A percentile compares a stretch with the other conserved stretches of the same genome.
These are phyloP conservation scores for Ramularia endophylla DNA, from an alignment of 2,329 filamentous ascomycete genomes.

Conservation along the genomic window DNA sequence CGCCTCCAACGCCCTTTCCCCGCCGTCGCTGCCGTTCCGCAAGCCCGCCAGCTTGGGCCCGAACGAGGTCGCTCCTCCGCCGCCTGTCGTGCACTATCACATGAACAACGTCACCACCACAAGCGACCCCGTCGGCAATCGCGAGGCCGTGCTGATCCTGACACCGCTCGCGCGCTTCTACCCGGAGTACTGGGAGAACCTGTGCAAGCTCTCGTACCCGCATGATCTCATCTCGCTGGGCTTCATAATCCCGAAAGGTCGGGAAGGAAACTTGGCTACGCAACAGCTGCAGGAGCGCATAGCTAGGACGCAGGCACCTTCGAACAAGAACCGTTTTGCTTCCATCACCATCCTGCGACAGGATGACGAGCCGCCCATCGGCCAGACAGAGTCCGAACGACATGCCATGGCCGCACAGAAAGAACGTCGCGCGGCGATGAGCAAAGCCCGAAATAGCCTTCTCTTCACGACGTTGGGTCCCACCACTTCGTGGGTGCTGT, in stretches of 20 bases:
- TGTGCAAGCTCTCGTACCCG: slow-evolving; percentile 76
- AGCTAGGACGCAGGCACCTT: slow-evolving; percentile 75
- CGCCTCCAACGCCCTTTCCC: slow-evolving; percentile 65
- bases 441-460: slow-evolving; percentile 85
- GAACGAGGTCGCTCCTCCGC: slow-evolving; percentile 56
- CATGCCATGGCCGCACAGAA: slow-evolving; percentile 93
- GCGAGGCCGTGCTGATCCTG: slow-evolving; percentile 82
- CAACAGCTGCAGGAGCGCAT: slow-evolving; percentile 78
- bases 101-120: slow-evolving; percentile 93
- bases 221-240: slow-evolving; percentile 92
- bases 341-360: slow-evolving; percentile 92
- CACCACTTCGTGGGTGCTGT: slow-evolving; percentile 89
- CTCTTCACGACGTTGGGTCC: slow-evolving; percentile 93
- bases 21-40: slow-evolving; percentile 66
- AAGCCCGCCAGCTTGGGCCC: slow-evolving; percentile 54
- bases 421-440: slow-evolving; percentile 78
- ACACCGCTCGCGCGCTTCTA: slow-evolving; percentile 94
- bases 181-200: slow-evolving; percentile 90
- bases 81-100: slow-evolving; percentile 86
- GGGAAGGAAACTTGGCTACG: slow-evolving; percentile 84
- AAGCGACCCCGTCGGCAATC: slow-evolving; percentile 65
- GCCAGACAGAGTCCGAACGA: slow-evolving; percentile 80
- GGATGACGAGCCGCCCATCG: slow-evolving; percentile 78
- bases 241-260: slow-evolving; percentile 92
- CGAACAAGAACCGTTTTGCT: slow-evolving; percentile 77